Conservation (phyloP, 176 grass and related monocot genomes). For the Juncus inflexus region DNA sequence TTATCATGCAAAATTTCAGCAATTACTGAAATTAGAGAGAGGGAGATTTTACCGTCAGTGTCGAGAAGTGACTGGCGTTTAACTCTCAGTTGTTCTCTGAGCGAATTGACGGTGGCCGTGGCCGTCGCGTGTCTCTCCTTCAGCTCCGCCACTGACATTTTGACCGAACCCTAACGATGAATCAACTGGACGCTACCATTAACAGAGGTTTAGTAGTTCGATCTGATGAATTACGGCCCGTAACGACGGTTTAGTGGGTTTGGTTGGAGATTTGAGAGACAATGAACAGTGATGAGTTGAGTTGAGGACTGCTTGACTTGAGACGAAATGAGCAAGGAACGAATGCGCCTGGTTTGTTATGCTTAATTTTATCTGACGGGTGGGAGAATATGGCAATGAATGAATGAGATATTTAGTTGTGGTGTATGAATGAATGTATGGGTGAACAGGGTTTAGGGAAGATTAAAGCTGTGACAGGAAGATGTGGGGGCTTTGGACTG, state of each 20-base stretch:
- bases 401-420: background rate
- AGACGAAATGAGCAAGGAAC: background rate
- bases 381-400: background rate
- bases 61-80: constrained; percentile 74
- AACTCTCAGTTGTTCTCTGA: constrained; percentile 65
- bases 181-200: constrained; percentile 7
- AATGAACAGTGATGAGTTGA: constrained; percentile 16
- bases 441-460: background rate
- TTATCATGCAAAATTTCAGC: background rate
- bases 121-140: constrained; percentile 73
- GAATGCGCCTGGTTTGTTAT: constrained; percentile 13
- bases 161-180: constrained; percentile 20
- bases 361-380: background rate
- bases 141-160: constrained; percentile 87
- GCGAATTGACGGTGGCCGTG: constrained; percentile 60
- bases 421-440: background rate
- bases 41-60: constrained; percentile 55
- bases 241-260: background rate
- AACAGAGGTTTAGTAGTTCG: background rate
- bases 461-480: background rate
- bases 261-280: constrained; percentile 8
- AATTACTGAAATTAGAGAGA: background rate
- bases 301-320: background rate
- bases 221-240: constrained; percentile 16
- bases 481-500: constrained; percentile 1